Conservation (phyloP, 129 eudicot genomes). For the Centella asiatica region DNA sequence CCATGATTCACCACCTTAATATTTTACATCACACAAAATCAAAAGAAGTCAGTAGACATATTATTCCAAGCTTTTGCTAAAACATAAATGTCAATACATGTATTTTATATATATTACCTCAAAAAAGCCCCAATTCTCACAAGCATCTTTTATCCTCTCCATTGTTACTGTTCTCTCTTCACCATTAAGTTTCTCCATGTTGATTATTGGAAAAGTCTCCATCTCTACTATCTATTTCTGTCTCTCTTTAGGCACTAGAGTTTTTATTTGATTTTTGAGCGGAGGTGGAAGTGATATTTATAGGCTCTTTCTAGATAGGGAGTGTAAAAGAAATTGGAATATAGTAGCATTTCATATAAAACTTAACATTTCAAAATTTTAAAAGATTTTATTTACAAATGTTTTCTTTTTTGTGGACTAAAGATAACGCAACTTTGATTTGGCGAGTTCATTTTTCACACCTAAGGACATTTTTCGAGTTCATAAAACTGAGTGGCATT, state of each 20-base stretch:
- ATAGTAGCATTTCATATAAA: no score
- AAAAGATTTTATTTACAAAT: no score
- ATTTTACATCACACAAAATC: background rate
- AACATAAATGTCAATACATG: background rate
- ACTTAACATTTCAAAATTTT: no score
- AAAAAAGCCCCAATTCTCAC: constrained; percentile 97
- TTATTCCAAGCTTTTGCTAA: background rate
- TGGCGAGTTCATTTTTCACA: no score
- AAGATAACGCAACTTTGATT: no score
- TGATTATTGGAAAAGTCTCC: constrained; percentile 68
- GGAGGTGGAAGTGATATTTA: constrained; percentile 31
- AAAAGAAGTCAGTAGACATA: background rate
- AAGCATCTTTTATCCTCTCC: constrained; percentile 78
- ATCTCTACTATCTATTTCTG: constrained; percentile 14
- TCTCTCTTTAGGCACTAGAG: background rate
- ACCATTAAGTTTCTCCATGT: constrained; percentile 78
- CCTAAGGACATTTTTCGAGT: no score
- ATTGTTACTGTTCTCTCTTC: constrained; percentile 70
- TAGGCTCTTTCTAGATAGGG: constrained; percentile 29
- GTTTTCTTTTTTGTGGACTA: no score
- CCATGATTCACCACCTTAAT: constrained; percentile 79
- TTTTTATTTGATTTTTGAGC: background rate
- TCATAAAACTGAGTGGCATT: no score
- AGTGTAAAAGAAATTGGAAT: constrained; percentile 12
- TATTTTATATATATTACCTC: constrained; percentile 36